phyloP scores from a whole-genome alignment of 208 protist species.

The Crithidia bombi region DNA sequence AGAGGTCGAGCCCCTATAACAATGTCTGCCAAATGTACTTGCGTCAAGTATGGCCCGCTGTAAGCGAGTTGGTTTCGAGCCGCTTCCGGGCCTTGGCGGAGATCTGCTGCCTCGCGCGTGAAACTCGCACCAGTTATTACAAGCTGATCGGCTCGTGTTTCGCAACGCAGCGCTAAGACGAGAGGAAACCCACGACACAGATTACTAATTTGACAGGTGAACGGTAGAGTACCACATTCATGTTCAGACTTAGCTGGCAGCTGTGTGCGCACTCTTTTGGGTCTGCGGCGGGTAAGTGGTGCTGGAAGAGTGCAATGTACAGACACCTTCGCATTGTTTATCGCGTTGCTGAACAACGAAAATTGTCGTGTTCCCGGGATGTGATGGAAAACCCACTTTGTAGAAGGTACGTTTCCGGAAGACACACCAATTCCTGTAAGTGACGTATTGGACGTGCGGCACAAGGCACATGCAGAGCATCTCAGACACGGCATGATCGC shows the following conservation, averaged over 20 bases:
- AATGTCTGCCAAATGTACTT: constrained; percentile 44
- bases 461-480: not conserved
- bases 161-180: constrained; percentile 26
- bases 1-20: constrained; percentile 8
- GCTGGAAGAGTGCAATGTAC: constrained; percentile 31
- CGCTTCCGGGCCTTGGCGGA: constrained; percentile 29
- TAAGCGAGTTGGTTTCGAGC: constrained; percentile 38
- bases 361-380: constrained; percentile 21
- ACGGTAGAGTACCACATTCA: too few species aligned
- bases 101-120: constrained; percentile 6
- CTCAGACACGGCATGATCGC: not conserved
- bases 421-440: not conserved
- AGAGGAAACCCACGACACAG: constrained; percentile 32
- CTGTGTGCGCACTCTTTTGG: too few species aligned
- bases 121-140: constrained; percentile 51
- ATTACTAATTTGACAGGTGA: constrained; percentile 42
- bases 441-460: not conserved
- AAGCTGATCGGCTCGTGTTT: constrained; percentile 29
- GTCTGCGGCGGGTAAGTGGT: too few species aligned
- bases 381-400: constrained; percentile 20
- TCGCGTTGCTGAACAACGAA: constrained; percentile 5
- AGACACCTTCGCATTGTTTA: constrained; percentile 9
- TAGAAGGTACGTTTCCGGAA: not conserved
- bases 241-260: too few species aligned
- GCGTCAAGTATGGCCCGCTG: constrained; percentile 53